phyloP scores from a whole-genome alignment of 345 rosid species.

The Toxicodendron radicans region DNA sequence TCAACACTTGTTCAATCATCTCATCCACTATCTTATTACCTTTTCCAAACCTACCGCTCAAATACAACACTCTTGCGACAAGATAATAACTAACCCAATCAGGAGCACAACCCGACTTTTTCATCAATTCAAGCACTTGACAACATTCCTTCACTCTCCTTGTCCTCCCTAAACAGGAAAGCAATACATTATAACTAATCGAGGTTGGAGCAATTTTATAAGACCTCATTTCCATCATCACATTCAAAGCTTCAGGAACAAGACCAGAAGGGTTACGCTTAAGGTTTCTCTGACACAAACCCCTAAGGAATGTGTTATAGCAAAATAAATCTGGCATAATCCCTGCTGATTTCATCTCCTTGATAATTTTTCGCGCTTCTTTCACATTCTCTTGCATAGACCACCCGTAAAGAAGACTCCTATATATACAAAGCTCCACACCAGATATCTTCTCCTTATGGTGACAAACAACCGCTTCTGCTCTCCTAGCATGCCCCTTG shows the following conservation, averaged over 20 bases:
- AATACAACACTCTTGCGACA: constrained; percentile 67
- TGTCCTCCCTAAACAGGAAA: constrained; percentile 69
- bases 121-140: constrained; percentile 67
- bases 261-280: constrained; percentile 74
- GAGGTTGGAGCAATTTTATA: constrained; percentile 54
- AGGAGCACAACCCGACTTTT: constrained; percentile 52
- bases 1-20: constrained; percentile 61
- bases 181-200: constrained; percentile 70
- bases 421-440: constrained; percentile 48
- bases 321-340: constrained; percentile 64
- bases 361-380: constrained; percentile 66
- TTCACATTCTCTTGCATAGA: constrained; percentile 59
- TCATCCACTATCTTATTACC: constrained; percentile 74
- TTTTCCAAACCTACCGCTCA: constrained; percentile 80
- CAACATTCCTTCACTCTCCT: constrained; percentile 81
- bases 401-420: constrained; percentile 75
- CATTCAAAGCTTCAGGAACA: constrained; percentile 79
- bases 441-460: constrained; percentile 56
- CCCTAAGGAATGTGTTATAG: constrained; percentile 67
- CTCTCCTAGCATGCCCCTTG: constrained; percentile 79
- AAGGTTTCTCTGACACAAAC: constrained; percentile 67
- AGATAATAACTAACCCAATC: constrained; percentile 82
- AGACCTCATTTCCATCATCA: constrained; percentile 86
- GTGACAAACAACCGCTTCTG: constrained; percentile 71
- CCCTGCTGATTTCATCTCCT: constrained; percentile 71